These are phyloP conservation scores for Vanilla planifolia DNA, from an alignment of 106 monocot genomes.

Conservation along the genomic window DNA sequence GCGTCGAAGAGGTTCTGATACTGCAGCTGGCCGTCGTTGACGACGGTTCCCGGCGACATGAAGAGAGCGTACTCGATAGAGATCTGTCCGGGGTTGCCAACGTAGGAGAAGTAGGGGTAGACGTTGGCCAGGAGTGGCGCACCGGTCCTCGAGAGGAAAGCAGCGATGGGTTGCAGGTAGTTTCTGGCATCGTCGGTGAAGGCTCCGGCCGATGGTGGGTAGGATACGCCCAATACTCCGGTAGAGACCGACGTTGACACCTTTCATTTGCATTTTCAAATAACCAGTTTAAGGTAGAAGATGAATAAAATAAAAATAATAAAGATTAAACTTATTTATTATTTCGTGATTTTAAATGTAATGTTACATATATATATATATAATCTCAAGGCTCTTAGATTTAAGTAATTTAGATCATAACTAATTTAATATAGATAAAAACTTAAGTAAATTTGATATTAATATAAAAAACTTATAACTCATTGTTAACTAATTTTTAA, in stretches of 20 bases:
- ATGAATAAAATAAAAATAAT: too few species aligned
- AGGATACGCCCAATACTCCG: background rate
- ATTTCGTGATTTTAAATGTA: too few species aligned
- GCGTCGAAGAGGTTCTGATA: slow-evolving; percentile 25
- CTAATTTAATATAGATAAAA: too few species aligned
- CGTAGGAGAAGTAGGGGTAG: background rate
- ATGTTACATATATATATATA: too few species aligned
- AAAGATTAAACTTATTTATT: too few species aligned
- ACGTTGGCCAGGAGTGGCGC: slow-evolving; percentile 12
- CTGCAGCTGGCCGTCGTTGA: background rate
- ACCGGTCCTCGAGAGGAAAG: slow-evolving; percentile 1
- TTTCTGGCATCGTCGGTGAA: background rate
- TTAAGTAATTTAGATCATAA: too few species aligned
- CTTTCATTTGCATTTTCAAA: too few species aligned
- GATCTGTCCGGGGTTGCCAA: background rate
- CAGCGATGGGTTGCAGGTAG: background rate
- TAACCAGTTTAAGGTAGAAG: too few species aligned
- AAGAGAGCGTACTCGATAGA: background rate
- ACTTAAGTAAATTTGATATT: too few species aligned
- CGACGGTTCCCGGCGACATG: background rate
- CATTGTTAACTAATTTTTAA: too few species aligned
- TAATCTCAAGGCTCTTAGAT: too few species aligned
- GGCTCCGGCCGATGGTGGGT: background rate
- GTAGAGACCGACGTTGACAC: slow-evolving; percentile 16
- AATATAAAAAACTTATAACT: too few species aligned